A percentile compares a stretch with the other conserved stretches of the same genome.
These are phyloP conservation scores for Austropuccinia psidii DNA, from an alignment of 1,284 basidiomycete species.

Conservation along the genomic window DNA sequence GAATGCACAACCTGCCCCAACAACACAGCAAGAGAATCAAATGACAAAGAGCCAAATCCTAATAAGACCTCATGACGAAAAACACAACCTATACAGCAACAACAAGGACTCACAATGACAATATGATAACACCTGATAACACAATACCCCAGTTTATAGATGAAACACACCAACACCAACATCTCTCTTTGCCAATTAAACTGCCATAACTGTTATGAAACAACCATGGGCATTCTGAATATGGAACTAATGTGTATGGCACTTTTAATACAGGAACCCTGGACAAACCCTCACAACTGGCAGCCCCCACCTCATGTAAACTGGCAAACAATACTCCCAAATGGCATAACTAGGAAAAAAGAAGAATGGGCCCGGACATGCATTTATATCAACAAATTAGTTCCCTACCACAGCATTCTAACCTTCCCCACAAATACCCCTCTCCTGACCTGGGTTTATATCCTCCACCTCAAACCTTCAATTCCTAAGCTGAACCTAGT, in stretches of 20 bases:
- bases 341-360: neutral
- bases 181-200: too few relatives aligned
- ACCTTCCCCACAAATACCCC: neutral
- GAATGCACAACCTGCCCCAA: too few relatives aligned
- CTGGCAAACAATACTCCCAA: neutral
- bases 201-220: constrained; percentile 8
- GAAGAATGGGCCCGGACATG: neutral
- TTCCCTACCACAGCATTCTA: neutral
- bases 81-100: too few relatives aligned
- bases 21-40: too few relatives aligned
- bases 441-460: neutral
- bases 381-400: neutral
- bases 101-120: too few relatives aligned
- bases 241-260: neutral
- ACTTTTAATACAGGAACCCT: neutral
- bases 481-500: neutral
- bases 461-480: neutral
- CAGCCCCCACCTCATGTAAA: neutral
- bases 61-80: too few relatives aligned
- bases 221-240: neutral
- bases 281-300: neutral
- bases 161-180: too few relatives aligned
- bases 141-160: too few relatives aligned
- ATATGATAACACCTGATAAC: too few relatives aligned
- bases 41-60: too few relatives aligned